phyloP scores from a whole-genome alignment of 202 grass and related monocot genomes.

The Brachypodium distachyon region DNA sequence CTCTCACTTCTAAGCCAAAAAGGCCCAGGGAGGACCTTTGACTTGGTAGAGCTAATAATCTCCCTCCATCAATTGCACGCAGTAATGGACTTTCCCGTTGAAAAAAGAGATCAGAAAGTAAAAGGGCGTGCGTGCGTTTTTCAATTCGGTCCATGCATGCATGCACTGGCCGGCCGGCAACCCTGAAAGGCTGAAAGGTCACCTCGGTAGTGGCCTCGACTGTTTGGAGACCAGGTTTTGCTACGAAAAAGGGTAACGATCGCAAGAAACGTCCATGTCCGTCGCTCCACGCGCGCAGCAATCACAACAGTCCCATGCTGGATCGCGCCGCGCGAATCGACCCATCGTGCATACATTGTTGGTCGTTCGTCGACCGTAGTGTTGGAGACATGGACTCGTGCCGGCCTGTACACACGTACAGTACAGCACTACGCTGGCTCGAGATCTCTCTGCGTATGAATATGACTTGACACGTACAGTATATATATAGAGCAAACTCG shows the following conservation, averaged over 20 bases:
- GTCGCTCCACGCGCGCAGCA: neutral
- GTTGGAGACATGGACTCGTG: neutral
- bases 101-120: neutral
- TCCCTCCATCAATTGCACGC: neutral
- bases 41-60: neutral
- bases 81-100: neutral
- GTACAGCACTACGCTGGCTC: no score
- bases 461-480: neutral
- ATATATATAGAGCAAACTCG: no score
- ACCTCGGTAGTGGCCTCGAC: conserved; percentile 9
- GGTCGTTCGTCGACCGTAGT: no score
- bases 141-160: neutral
- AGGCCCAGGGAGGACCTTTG: neutral
- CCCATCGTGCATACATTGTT: neutral
- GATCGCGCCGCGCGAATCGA: no score
- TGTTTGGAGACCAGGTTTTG: neutral
- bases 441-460: neutral
- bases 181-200: neutral
- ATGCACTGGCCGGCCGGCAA: neutral
- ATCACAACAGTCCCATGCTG: neutral
- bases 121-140: neutral
- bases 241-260: neutral
- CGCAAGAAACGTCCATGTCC: neutral
- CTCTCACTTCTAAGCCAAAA: neutral
- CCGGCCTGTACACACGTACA: neutral